Conservation (phyloP, 192 early-diverging fungal species). For the Lobosporangium transversale region DNA sequence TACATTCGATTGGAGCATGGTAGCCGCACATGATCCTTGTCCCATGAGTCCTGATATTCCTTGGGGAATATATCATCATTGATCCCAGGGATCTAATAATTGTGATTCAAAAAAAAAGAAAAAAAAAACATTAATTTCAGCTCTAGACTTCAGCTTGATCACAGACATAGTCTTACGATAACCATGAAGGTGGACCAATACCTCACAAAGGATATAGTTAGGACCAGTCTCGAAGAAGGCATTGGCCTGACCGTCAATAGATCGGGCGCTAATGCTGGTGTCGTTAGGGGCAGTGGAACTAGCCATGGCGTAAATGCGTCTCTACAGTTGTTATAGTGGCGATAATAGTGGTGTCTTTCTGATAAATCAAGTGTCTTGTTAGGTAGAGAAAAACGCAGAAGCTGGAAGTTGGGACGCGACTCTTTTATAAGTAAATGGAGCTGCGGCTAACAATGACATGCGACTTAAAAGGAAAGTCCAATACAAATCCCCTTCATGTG, state of each 20-base stretch:
- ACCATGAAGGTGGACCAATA: not conserved
- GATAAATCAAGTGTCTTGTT: too few relatives aligned
- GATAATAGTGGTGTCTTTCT: too few relatives aligned
- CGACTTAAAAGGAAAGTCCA: too few relatives aligned
- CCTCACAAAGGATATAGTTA: constrained; percentile 37
- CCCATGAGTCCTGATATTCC: constrained; percentile 33
- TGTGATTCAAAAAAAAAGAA: not conserved
- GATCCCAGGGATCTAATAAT: constrained; percentile 21
- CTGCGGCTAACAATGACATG: too few relatives aligned
- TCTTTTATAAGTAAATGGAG: too few relatives aligned
- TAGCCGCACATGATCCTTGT: constrained; percentile 39
- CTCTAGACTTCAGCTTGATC: not conserved
- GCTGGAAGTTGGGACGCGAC: too few relatives aligned
- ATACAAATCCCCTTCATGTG: too few relatives aligned
- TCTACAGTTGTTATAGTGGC: too few relatives aligned
- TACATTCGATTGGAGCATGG: constrained; percentile 34
- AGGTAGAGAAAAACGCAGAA: too few relatives aligned
- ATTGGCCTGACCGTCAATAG: not conserved
- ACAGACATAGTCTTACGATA: not conserved
- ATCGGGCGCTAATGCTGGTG: constrained; percentile 1
- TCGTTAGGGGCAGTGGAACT: too few relatives aligned
- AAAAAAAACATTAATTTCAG: too few relatives aligned
- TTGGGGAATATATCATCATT: constrained; percentile 33
- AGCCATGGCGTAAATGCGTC: too few relatives aligned
- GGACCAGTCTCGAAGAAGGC: constrained; percentile 42